phyloP scores from a whole-genome alignment of 1,284 basidiomycete genomes.

The Microbotryum silenes-acaulis region DNA sequence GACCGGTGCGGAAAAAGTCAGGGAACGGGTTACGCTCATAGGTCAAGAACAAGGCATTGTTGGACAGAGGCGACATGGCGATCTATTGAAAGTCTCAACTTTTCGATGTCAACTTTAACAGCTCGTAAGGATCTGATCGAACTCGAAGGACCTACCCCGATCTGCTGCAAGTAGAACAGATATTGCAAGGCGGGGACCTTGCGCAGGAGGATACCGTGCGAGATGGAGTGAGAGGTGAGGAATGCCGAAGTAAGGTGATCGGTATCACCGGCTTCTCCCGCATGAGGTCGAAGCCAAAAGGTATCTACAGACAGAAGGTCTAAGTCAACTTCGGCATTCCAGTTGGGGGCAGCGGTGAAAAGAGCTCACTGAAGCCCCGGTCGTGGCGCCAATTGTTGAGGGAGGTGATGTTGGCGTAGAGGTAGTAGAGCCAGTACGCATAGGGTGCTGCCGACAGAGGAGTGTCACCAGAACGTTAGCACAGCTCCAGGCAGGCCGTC shows the following conservation, averaged over 20 bases:
- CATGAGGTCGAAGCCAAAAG: conserved; percentile 93
- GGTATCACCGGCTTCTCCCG: conserved; percentile 96
- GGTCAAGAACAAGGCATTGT: conserved; percentile 93
- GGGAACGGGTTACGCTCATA: conserved; percentile 97
- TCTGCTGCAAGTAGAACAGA: conserved; percentile 87
- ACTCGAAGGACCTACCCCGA: conserved; percentile 48
- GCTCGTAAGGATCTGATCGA: neutral
- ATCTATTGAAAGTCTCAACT: conserved; percentile 44
- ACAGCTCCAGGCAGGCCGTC: conserved; percentile 36
- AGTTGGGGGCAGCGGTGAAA: neutral
- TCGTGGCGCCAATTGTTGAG: conserved; percentile 83
- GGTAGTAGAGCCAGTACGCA: conserved; percentile 77
- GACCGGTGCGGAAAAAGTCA: conserved; percentile 90
- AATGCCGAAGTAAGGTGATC: conserved; percentile 95
- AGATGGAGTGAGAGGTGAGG: conserved; percentile 94
- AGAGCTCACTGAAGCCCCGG: conserved; percentile 75
- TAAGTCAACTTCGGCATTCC: neutral
- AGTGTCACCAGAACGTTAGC: neutral
- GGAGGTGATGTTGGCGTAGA: conserved; percentile 93
- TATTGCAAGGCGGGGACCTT: conserved; percentile 80
- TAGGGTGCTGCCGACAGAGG: conserved; percentile 10
- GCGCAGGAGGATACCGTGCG: conserved; percentile 92
- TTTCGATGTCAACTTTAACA: neutral
- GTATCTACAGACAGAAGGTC: conserved; percentile 54
- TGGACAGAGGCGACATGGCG: conserved; percentile 96